These are phyloP conservation scores for Wickerhamiella siamensis DNA, from an alignment of 805 yeast species.

Conservation along the genomic window DNA sequence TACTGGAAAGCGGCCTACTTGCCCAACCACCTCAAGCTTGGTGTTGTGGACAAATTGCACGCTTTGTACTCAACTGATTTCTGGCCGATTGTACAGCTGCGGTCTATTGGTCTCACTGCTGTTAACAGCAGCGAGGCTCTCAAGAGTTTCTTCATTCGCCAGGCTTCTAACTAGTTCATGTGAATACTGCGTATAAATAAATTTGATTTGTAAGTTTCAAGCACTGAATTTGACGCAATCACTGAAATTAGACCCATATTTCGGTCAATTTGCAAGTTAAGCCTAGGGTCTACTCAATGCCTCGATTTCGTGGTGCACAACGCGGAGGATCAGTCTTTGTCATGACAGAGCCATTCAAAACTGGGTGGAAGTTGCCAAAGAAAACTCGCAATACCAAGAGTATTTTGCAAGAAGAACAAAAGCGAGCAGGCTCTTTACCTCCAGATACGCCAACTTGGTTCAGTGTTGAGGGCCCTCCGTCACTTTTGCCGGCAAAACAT, in stretches of 20 bases:
- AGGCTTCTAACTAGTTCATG: conserved; percentile 26
- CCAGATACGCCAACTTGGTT: conserved; percentile 44
- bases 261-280: no score
- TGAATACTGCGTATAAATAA: no score
- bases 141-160: conserved; percentile 55
- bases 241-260: no score
- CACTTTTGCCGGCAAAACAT: conserved; percentile 60
- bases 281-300: no score
- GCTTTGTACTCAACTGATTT: conserved; percentile 67
- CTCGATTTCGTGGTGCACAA: no score
- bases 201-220: no score
- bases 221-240: no score
- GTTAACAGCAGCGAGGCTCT: conserved; percentile 49
- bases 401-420: conserved; percentile 61
- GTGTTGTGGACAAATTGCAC: conserved; percentile 83
- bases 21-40: conserved; percentile 62
- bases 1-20: conserved; percentile 77
- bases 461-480: conserved; percentile 73
- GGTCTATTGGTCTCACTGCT: conserved; percentile 63
- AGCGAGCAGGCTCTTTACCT: conserved; percentile 36
- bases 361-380: conserved; percentile 37
- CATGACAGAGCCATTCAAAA: no score
- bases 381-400: conserved; percentile 66
- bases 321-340: no score
- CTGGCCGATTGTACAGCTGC: conserved; percentile 55